phyloP scores from a whole-genome alignment of 805 yeast genomes.

The Myxozyma sirexii region DNA sequence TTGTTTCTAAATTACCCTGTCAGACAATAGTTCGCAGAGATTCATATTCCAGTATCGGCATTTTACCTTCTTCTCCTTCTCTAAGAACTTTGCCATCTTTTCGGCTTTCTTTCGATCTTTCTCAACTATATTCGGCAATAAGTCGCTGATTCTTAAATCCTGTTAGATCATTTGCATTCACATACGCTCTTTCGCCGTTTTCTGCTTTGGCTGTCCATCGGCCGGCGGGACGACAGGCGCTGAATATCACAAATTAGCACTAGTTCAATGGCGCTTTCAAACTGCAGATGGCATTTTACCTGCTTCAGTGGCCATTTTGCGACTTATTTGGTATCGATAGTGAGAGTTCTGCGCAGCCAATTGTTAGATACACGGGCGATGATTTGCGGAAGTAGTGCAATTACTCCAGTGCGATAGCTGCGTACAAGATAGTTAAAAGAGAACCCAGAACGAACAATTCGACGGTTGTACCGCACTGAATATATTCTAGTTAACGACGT shows the following conservation, averaged over 20 bases:
- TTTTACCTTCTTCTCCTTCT: constrained; percentile 66
- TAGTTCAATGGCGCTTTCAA: background rate
- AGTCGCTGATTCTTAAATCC: background rate
- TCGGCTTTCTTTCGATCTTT: constrained; percentile 90
- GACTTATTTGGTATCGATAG: background rate
- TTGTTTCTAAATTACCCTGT: constrained; percentile 42
- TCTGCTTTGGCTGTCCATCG: constrained; percentile 31
- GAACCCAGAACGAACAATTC: constrained; percentile 2
- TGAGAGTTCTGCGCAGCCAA: background rate
- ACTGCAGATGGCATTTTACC: background rate
- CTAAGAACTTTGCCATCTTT: constrained; percentile 84
- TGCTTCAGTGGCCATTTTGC: constrained; percentile 26
- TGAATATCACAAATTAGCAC: background rate
- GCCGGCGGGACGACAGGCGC: constrained; percentile 11
- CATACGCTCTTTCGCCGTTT: constrained; percentile 37
- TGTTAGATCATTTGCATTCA: too few relatives aligned
- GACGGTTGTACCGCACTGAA: constrained; percentile 13
- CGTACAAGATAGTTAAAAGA: background rate
- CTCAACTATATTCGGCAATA: constrained; percentile 50
- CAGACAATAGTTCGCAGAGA: background rate
- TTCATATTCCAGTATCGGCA: background rate
- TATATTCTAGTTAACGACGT: constrained; percentile 12
- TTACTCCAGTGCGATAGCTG: background rate
- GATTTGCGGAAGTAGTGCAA: background rate
- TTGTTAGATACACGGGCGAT: background rate